Base-by-base conservation (phyloP, 2,329 filamentous ascomycete genomes). In the Leptosphaerulina australis region DNA sequence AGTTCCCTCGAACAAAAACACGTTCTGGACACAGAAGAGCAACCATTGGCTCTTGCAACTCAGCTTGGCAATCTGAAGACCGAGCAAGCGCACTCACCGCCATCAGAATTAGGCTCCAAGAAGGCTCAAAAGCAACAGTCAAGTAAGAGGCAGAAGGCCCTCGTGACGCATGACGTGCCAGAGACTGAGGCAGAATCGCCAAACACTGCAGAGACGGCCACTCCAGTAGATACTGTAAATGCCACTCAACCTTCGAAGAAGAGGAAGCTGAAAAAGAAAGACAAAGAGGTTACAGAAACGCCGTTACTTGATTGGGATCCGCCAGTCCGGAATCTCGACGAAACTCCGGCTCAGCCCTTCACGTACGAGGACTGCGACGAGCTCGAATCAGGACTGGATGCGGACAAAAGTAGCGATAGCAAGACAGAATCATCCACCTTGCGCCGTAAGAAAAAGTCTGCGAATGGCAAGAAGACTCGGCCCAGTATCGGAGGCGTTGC, bases 401-500 rank as follows among this genome's bases (percentile, higher is more conserved):
- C 21, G 17, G 33, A 22, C 7, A 14, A 22, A 4, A 4, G 22
- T 9, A 22, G 33, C 10, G 33, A 9, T 20, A 35, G 11, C 12
- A 22, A 14, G 7, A 26, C 20, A 9, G 29, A 11, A 37, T n/a
- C 28, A 17, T 21, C 9, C 36, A 14, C 14, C 12, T 24, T 37
- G 31, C 12, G 22, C 8, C 31, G n/a, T 5, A 37, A 30, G 21
- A 25, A 37, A 12, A 35, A 35, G 29, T 25, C 31, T 10, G 4
- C 18, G 14, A 24, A 24, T 3, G 5, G 17, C 2, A 17, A 3
- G 2, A 41, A 21, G 24, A 10, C 33, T 2, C 36, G 48, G 28
- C 14, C 26, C 14, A 46, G 41, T 21, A 21, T 51, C 17, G 48
- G 48, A 18, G 48, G 48, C 2, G 12, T 36, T 9, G 17, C 11